Conservation (phyloP, 352 stramenopile species). For the Globisporangium recalcitrans region DNA sequence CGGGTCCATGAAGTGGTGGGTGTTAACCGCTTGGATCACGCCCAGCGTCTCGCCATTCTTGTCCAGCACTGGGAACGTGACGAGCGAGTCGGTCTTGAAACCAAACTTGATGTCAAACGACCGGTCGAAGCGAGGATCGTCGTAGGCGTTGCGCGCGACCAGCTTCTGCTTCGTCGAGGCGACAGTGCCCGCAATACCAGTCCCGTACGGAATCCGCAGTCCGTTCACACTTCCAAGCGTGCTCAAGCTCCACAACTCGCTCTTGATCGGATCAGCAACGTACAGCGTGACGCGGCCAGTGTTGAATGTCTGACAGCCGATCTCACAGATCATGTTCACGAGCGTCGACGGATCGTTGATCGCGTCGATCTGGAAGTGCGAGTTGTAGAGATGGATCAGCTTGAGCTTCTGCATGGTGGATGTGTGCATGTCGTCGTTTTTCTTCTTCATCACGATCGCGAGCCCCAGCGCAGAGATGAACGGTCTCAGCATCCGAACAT, state of each 20-base stretch:
- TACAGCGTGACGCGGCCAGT: constrained; percentile 66
- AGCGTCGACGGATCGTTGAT: constrained; percentile 67
- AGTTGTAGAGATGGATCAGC: constrained; percentile 57
- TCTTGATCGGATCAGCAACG: constrained; percentile 70
- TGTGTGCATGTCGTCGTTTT: constrained; percentile 49
- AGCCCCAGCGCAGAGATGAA: constrained; percentile 43
- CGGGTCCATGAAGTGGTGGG: constrained; percentile 38
- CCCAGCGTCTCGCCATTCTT: constrained; percentile 61
- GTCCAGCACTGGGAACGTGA: constrained; percentile 70
- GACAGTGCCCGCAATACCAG: constrained; percentile 71
- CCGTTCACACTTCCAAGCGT: constrained; percentile 69
- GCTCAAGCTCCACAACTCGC: constrained; percentile 68
- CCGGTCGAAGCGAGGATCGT: constrained; percentile 72
- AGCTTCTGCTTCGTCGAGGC: constrained; percentile 51
- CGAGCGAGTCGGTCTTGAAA: constrained; percentile 76
- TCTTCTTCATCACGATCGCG: constrained; percentile 42
- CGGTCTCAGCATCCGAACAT: constrained; percentile 34
- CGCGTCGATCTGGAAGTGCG: constrained; percentile 58
- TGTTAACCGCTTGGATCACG: constrained; percentile 64
- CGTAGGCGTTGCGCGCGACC: constrained; percentile 65
- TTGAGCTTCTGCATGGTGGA: constrained; percentile 68
- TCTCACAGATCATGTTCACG: constrained; percentile 68
- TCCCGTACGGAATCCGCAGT: constrained; percentile 62
- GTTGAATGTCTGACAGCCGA: constrained; percentile 64
- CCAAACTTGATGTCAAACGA: constrained; percentile 79